A percentile compares a stretch with the other conserved stretches of the same genome.
Conservation (phyloP, 176 grass and related monocot species). For the Carex cristatella region DNA sequence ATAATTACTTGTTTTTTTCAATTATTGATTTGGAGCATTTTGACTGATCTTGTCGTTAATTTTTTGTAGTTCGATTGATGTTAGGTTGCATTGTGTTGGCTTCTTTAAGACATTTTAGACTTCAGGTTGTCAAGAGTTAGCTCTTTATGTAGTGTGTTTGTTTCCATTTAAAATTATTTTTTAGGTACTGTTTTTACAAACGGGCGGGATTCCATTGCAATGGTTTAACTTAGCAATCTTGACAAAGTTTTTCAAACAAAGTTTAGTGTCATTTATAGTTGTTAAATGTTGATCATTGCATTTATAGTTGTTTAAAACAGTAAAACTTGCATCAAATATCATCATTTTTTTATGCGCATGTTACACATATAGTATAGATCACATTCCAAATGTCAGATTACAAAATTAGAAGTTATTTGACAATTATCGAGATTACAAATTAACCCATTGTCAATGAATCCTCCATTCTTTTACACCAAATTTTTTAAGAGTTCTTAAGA, state of each 20-base stretch:
- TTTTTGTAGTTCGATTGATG: slow-evolving; percentile 55
- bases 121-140: slow-evolving; percentile 48
- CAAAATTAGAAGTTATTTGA: background rate
- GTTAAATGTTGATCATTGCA: background rate
- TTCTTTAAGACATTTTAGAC: slow-evolving; percentile 61
- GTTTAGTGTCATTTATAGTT: background rate
- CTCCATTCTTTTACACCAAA: background rate
- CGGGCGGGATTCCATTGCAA: background rate
- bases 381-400: background rate
- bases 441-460: background rate
- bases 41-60: slow-evolving; percentile 16
- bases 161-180: slow-evolving; percentile 6
- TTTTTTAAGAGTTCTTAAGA: background rate
- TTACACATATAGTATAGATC: background rate
- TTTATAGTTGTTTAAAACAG: background rate
- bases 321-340: background rate
- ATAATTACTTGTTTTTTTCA: slow-evolving; percentile 19
- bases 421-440: background rate
- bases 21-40: slow-evolving; percentile 23
- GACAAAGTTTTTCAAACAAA: background rate
- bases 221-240: background rate
- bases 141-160: slow-evolving; percentile 5
- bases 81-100: slow-evolving; percentile 55
- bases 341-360: background rate
- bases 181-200: background rate